These are phyloP conservation scores for Aphanomyces invadans DNA, from an alignment of 352 stramenopile species.

Conservation along the genomic window DNA sequence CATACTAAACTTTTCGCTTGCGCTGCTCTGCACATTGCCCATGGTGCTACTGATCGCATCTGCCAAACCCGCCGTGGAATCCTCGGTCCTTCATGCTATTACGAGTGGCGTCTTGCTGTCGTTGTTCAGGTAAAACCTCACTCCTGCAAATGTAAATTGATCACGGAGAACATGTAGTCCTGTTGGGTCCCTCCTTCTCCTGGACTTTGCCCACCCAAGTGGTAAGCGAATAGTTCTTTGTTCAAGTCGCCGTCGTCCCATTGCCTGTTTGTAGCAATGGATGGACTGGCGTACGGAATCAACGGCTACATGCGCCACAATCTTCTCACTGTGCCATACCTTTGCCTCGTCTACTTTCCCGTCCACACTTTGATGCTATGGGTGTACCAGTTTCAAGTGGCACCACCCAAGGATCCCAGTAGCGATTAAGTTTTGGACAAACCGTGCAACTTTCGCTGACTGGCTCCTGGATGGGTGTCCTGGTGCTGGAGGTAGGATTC, in stretches of 20 bases:
- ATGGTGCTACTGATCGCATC: slow-evolving; percentile 44
- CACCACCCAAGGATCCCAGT: not conserved
- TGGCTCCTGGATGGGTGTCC: too few relatives aligned
- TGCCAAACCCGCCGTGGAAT: not conserved
- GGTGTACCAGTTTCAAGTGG: slow-evolving; percentile 29
- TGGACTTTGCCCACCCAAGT: slow-evolving; percentile 26
- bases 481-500: too few relatives aligned
- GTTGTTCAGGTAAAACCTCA: not conserved
- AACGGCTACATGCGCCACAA: slow-evolving; percentile 47
- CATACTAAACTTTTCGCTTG: slow-evolving; percentile 79
- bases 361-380: slow-evolving; percentile 55
- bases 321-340: slow-evolving; percentile 52
- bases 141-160: not conserved
- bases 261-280: slow-evolving; percentile 13
- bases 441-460: too few relatives aligned
- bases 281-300: slow-evolving; percentile 33
- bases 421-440: too few relatives aligned
- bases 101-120: not conserved
- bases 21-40: slow-evolving; percentile 51
- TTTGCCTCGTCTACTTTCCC: slow-evolving; percentile 58
- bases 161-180: not conserved
- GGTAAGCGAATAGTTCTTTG: slow-evolving; percentile 26
- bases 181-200: not conserved
- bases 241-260: not conserved
- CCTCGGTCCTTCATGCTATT: not conserved